Base-by-base conservation (phyloP, 768 basidiomycete genomes). In the Mycena maculata region DNA sequence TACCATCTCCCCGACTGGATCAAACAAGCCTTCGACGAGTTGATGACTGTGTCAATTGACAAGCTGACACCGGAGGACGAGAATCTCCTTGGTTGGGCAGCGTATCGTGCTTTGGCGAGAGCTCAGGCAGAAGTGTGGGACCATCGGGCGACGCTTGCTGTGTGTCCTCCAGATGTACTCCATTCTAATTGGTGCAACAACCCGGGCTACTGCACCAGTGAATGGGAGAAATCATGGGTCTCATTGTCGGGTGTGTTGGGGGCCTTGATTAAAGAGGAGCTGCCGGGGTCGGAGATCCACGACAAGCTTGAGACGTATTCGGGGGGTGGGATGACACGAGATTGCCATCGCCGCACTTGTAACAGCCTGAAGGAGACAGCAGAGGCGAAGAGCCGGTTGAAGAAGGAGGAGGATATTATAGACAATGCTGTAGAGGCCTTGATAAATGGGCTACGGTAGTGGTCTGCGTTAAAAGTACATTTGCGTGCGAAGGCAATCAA, bases 61-160 rank as follows among this genome's bases (percentile, higher is more conserved):
- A 53, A 60, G 1, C 4, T 67, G 0, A 9, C 50, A 1, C 20
- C 4, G 1, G 54, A 48, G 27, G 65, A 67, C 0, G 65, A 67
- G 44, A 16, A 0, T 4, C 15, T 59, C n/a, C 39, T 67, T 3
- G 65, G 65, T 1, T 50, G 38, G 52, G 8, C 10, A 0, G 65
- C 53, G 9, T 67, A 67, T 38, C 59, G 65, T 3, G 59, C 59
- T 0, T 30, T 67, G 25, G 65, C 59, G 1, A 67, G 23, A 23
- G 31, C 65, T 39, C 65, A 67, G 45, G 59, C 65, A 0, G 5
- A 27, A 15, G 65, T 67, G 3, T 3, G 20, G 11, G 54, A 67
- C 31, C 27, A 31, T 13, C 53, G 65, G 4, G 15, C 55, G 16
- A 25, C 18, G 8, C 64, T 65, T 2, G 57, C 57, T 2, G 7